Base-by-base conservation (phyloP, 2,329 filamentous ascomycete species). In the Bipolaris oryzae region DNA sequence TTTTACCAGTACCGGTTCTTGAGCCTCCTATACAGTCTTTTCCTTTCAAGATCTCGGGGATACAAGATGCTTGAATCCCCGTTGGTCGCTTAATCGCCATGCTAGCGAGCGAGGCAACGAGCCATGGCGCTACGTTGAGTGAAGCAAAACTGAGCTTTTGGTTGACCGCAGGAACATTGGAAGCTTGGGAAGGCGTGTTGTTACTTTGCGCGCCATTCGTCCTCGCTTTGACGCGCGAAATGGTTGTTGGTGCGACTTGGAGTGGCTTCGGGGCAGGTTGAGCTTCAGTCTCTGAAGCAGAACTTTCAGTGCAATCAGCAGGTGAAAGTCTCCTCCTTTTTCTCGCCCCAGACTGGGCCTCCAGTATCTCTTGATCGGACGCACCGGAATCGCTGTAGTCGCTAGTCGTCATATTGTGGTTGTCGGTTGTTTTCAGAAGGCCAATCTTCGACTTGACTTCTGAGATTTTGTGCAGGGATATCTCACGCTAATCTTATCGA, bases 1-100 rank as follows among this genome's bases (percentile, higher is more conserved):
- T 99, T 80, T 99, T 99, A 78, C 95, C 95, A 11, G 94, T 97
- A 81, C 95, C 95, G 0, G 95, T 99, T 61, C 92, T 85, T 72
- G 91, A 96, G 35, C 93, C 93, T 72, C 95, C 95, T 67, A 99
- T 97, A 73, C 71, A 97, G 78, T 99, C 93, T 67, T 90, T 85
- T 5, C 95, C 95, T 67, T 91, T 89, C 33, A 99, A 76, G 57
- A 98, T 97, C 74, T 95, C 90, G 1, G 94, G 93, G 70, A 99
- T 98, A 73, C 91, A 96, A 50, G 87, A 89, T 70, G 90, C 91
- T 69, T 99, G 95, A 80, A 99, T 98, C 15, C 89, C 89, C 0
- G 95, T 99, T 0, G 95, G 95, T 55, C 89, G 84, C 71, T 86
- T 90, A 73, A 99, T 97, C 28, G 92, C 91, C 85, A 91, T 87